Conservation (phyloP, 306 rosid species). For the Gillenia trifoliata region DNA sequence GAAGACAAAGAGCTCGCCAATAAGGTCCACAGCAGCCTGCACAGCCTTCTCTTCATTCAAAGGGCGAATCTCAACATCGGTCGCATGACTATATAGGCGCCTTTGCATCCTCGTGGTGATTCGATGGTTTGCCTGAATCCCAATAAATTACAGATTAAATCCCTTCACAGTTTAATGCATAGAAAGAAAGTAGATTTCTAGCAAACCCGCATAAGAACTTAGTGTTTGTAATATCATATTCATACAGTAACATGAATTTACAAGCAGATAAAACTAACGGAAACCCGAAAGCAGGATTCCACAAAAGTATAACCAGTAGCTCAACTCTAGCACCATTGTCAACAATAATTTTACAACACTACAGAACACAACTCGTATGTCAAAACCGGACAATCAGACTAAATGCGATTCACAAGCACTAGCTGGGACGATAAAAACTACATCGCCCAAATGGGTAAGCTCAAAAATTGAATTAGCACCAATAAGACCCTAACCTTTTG, state of each 20-base stretch:
- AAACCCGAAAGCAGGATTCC: neutral
- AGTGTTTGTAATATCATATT: neutral
- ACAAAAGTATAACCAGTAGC: neutral
- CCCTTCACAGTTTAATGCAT: neutral
- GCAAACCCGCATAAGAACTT: neutral
- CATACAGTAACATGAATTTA: neutral
- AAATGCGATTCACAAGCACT: neutral
- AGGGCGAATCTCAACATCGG: slow-evolving; percentile 83
- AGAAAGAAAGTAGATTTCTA: neutral
- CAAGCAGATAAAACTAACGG: neutral
- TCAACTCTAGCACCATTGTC: neutral
- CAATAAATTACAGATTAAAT: slow-evolving; percentile 13
- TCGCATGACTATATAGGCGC: slow-evolving; percentile 75
- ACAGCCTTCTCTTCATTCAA: slow-evolving; percentile 91
- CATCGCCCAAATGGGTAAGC: neutral
- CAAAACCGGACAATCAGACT: neutral
- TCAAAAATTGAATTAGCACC: neutral
- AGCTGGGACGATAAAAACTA: neutral
- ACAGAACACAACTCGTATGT: neutral
- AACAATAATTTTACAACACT: neutral
- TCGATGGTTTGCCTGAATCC: slow-evolving; percentile 62
- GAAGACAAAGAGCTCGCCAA: slow-evolving; percentile 88
- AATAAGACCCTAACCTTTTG: neutral
- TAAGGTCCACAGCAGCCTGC: slow-evolving; percentile 83
- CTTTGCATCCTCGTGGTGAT: slow-evolving; percentile 77